These are phyloP conservation scores for Diatrype stigma DNA, from an alignment of 2,329 filamentous ascomycete genomes.

Conservation along the genomic window DNA sequence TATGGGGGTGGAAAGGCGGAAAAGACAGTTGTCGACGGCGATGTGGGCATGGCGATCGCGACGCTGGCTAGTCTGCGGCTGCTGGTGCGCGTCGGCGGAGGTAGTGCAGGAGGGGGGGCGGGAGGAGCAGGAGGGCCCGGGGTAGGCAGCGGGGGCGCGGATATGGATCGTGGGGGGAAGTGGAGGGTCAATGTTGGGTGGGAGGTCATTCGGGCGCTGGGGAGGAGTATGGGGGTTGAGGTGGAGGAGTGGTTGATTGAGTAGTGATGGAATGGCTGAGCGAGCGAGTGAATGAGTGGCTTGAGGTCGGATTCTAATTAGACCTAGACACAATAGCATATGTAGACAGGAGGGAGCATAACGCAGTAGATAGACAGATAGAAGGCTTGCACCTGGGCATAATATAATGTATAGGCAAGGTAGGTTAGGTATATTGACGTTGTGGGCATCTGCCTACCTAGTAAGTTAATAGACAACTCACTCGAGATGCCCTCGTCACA, in stretches of 20 bases:
- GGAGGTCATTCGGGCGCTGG: slow-evolving; percentile 69
- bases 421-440: too few species aligned
- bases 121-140: slow-evolving; percentile 69
- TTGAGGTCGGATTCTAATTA: too few species aligned
- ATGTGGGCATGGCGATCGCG: slow-evolving; percentile 62
- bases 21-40: slow-evolving; percentile 38
- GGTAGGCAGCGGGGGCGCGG: slow-evolving; percentile 67
- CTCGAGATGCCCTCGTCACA: too few species aligned
- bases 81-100: slow-evolving; percentile 60
- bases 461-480: too few species aligned
- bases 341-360: too few species aligned
- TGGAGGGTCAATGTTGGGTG: slow-evolving; percentile 78
- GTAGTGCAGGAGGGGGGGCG: slow-evolving; percentile 61
- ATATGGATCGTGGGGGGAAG: slow-evolving; percentile 67
- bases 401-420: too few species aligned
- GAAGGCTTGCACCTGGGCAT: too few species aligned
- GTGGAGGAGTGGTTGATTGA: slow-evolving; percentile 73
- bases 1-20: slow-evolving; percentile 5
- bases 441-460: too few species aligned
- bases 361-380: too few species aligned
- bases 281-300: too few species aligned
- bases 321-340: too few species aligned
- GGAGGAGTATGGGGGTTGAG: slow-evolving; percentile 71
- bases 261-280: slow-evolving; percentile 41
- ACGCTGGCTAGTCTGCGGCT: slow-evolving; percentile 69